Evolutionary conservation across 2,329 filamentous ascomycete species (phyloP).

Genomic region (Fusarium sp.): DNA sequence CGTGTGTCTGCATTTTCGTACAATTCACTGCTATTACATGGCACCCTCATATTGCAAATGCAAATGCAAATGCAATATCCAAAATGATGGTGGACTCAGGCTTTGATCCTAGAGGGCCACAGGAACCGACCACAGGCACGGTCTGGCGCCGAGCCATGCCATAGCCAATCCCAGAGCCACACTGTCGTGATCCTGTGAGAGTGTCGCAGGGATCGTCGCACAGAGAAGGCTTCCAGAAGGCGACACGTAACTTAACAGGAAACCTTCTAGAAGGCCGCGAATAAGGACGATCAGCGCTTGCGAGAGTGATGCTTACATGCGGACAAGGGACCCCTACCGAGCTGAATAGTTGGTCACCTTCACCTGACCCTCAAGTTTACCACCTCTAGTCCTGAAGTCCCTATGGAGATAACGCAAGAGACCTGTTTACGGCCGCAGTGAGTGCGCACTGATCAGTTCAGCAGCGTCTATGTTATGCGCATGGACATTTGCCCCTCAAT

Average conservation of each 20-base stretch:
- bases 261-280: constrained; percentile 3
- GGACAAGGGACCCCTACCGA: not conserved
- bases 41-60: not conserved
- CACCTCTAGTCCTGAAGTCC: constrained; percentile 1
- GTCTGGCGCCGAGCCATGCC: not conserved
- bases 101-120: constrained; percentile 2
- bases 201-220: not conserved
- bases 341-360: not conserved
- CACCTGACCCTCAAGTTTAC: constrained; percentile 11
- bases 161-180: not conserved
- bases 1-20: not conserved
- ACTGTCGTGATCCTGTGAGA: constrained; percentile 1
- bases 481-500: not conserved
- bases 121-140: not conserved
- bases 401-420: not conserved
- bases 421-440: not conserved
- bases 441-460: constrained; percentile 5
- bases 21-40: not conserved
- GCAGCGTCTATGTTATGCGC: not conserved
- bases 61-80: not conserved
- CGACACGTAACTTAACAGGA: constrained; percentile 1
- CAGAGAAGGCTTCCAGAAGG: constrained; percentile 5
- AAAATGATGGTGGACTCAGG: not conserved
- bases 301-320: constrained; percentile 1
- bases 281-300: not conserved